Percentiles rank a stretch among this genome's conserved stretches.
These are phyloP conservation scores for Syzygium aromaticum DNA, from an alignment of 345 rosid genomes.

Conservation along the genomic window DNA sequence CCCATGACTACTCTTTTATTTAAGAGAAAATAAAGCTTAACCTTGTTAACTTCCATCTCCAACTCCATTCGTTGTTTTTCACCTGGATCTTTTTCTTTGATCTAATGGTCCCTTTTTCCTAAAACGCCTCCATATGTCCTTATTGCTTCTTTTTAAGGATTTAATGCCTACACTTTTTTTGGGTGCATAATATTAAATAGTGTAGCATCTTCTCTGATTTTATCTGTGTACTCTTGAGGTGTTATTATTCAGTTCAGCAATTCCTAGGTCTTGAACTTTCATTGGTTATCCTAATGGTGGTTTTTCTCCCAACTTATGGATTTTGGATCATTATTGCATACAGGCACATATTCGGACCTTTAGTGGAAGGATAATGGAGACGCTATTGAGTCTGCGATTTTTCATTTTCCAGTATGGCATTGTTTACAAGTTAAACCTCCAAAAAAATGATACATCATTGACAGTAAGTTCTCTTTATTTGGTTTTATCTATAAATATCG, in stretches of 20 bases:
- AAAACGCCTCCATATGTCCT: not conserved
- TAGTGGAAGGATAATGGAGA: slow-evolving; percentile 84
- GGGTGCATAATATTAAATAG: not conserved
- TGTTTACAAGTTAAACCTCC: slow-evolving; percentile 73
- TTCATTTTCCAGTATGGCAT: slow-evolving; percentile 92
- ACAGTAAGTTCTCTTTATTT: slow-evolving; percentile 26
- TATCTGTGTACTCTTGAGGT: not conserved
- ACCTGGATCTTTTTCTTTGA: not conserved
- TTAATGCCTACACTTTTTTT: not conserved
- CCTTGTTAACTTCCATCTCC: not conserved
- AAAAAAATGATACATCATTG: slow-evolving; percentile 48
- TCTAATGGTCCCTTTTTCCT: not conserved
- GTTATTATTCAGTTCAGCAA: not conserved
- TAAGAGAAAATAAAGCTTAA: not conserved
- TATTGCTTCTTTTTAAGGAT: not conserved
- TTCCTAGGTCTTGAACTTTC: not conserved
- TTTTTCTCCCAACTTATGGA: not conserved
- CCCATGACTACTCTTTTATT: not conserved
- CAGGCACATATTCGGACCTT: slow-evolving; percentile 86
- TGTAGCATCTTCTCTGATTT: not conserved
- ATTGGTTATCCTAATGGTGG: not conserved
- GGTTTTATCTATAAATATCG: not conserved
- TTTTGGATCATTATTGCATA: not conserved
- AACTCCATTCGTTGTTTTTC: not conserved
- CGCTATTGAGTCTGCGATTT: slow-evolving; percentile 73